These are phyloP conservation scores for Patellifolia procumbens DNA, from an alignment of 179 eudicot genomes.

Conservation along the genomic window DNA sequence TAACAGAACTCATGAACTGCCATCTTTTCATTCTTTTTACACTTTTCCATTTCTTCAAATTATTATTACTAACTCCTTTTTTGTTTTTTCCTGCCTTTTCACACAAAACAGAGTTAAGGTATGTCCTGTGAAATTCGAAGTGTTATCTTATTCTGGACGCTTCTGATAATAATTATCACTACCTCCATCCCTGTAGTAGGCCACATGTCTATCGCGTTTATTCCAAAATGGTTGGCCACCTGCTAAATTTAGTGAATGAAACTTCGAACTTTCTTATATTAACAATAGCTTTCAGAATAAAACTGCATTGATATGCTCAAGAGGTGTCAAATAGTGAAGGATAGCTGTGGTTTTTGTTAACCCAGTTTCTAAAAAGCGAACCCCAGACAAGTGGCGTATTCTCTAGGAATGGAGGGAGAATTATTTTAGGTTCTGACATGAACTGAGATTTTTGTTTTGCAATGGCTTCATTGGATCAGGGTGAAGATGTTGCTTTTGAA, in stretches of 20 bases:
- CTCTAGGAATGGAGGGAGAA: not conserved
- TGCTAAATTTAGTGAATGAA: too few species aligned
- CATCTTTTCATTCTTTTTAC: not conserved
- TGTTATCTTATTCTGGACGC: conserved; percentile 2
- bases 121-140: conserved; percentile 17
- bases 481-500: conserved; percentile 95
- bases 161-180: not conserved
- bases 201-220: too few species aligned
- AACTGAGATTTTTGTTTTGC: not conserved
- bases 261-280: too few species aligned
- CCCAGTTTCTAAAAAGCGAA: too few species aligned
- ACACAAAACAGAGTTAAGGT: conserved; percentile 81
- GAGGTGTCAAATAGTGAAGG: too few species aligned
- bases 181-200: too few species aligned
- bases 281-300: too few species aligned
- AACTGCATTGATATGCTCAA: too few species aligned
- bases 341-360: too few species aligned
- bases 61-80: conserved; percentile 37
- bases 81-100: conserved; percentile 22
- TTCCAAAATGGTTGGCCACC: too few species aligned
- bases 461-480: conserved; percentile 42
- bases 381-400: not conserved
- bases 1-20: not conserved
- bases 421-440: not conserved
- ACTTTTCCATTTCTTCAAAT: conserved; percentile 5